Conservation (phyloP, 177 flowering plant genomes). For the Tripterygium wilfordii region DNA sequence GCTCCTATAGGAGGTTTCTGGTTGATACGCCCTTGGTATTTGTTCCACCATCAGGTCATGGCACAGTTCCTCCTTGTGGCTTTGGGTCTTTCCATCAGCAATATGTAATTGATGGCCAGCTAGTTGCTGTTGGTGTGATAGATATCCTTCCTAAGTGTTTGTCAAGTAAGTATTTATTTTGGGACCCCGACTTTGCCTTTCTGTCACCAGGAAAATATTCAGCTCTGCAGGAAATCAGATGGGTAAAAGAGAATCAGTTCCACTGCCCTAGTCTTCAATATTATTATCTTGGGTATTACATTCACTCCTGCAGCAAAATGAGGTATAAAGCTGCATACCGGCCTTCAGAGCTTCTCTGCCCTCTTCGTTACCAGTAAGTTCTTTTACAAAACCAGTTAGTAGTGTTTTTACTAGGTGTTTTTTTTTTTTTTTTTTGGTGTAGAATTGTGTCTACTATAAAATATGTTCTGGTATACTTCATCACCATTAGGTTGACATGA, state of each 20-base stretch:
- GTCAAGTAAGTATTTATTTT: conserved; percentile 92
- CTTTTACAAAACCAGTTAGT: no score
- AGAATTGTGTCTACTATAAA: no score
- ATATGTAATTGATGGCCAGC: conserved; percentile 76
- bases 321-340: conserved; percentile 92
- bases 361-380: conserved; percentile 87
- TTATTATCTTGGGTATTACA: conserved; percentile 95
- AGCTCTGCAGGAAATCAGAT: conserved; percentile 79
- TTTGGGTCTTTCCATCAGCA: conserved; percentile 99
- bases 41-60: conserved; percentile 62
- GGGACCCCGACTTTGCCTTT: conserved; percentile 92
- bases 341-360: conserved; percentile 96
- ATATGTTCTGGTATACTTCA: no score
- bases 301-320: conserved; percentile 92
- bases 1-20: conserved; percentile 69
- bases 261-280: conserved; percentile 74
- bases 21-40: conserved; percentile 76
- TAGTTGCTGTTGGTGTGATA: conserved; percentile 94
- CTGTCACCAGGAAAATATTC: conserved; percentile 87
- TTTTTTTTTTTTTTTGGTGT: no score
- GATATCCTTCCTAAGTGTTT: conserved; percentile 93
- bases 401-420: no score
- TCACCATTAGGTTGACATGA: no score
- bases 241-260: conserved; percentile 69
- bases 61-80: conserved; percentile 75